Conservation (phyloP, 768 basidiomycete species). For the Tylopilus sp. region DNA sequence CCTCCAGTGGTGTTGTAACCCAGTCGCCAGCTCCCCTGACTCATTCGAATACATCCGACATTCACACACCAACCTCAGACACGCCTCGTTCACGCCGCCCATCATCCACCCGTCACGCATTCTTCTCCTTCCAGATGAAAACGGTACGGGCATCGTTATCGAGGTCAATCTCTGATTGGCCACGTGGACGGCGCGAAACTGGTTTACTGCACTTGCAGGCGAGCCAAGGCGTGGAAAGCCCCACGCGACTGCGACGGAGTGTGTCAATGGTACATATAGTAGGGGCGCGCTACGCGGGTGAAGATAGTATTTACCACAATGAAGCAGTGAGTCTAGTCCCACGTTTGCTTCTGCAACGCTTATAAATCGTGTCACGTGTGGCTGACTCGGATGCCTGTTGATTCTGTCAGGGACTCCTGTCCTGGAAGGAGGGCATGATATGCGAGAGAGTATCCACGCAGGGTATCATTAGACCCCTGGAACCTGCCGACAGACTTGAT, state of each 20-base stretch:
- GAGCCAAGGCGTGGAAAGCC: slow-evolving; percentile 18
- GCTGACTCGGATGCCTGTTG: slow-evolving; percentile 4
- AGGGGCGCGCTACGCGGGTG: slow-evolving; percentile 50
- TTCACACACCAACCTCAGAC: not conserved
- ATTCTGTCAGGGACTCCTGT: slow-evolving; percentile 30
- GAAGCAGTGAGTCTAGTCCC: slow-evolving; percentile 39
- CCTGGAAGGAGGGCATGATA: slow-evolving; percentile 67
- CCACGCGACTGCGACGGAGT: slow-evolving; percentile 17
- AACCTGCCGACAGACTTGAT: slow-evolving; percentile 61
- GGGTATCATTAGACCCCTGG: slow-evolving; percentile 81
- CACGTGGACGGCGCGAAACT: slow-evolving; percentile 1
- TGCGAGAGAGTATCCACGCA: slow-evolving; percentile 84
- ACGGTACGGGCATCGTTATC: slow-evolving; percentile 6
- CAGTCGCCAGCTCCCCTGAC: not conserved
- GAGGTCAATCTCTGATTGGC: slow-evolving; percentile 16
- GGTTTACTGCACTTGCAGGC: slow-evolving; percentile 4
- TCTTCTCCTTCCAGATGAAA: slow-evolving; percentile 17
- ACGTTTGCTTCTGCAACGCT: not conserved
- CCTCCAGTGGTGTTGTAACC: not conserved
- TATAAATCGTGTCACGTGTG: not conserved
- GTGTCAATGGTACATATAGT: slow-evolving; percentile 8
- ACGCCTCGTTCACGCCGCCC: slow-evolving; percentile 2
- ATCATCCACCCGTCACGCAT: slow-evolving; percentile 11
- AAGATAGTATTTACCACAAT: slow-evolving; percentile 51
- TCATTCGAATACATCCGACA: not conserved